phyloP scores from a whole-genome alignment of 2,329 filamentous ascomycete species.

The Aspergillaceae sp. region DNA sequence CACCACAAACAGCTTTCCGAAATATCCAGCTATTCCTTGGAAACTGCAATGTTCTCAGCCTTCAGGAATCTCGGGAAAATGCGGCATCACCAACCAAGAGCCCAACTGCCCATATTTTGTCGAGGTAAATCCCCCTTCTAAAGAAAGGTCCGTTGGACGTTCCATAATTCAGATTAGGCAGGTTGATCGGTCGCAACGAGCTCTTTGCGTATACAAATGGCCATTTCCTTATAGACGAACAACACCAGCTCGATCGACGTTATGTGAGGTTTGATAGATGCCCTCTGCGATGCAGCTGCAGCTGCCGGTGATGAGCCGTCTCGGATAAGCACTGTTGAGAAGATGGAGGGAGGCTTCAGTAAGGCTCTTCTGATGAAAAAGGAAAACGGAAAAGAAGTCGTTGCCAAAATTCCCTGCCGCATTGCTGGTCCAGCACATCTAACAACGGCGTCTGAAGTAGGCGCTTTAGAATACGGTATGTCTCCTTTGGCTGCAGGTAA shows the following conservation, averaged over 20 bases:
- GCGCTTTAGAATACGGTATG: conserved; percentile 18
- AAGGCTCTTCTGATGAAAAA: conserved; percentile 24
- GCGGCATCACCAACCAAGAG: background rate
- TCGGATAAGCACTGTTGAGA: conserved; percentile 12
- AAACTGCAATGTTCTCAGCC: background rate
- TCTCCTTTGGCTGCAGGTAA: background rate
- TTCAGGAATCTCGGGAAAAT: background rate
- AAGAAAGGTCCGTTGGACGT: background rate
- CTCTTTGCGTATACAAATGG: conserved; percentile 23
- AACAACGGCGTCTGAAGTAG: conserved; percentile 26
- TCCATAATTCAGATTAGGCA: conserved; percentile 9
- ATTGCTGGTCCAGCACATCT: conserved; percentile 20
- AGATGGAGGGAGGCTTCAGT: conserved; percentile 25
- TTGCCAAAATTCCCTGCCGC: conserved; percentile 25
- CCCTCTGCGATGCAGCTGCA: conserved; percentile 14
- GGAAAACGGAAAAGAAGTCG: conserved; percentile 18
- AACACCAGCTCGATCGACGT: conserved; percentile 13
- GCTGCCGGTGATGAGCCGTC: conserved; percentile 4
- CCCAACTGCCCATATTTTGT: conserved; percentile 3
- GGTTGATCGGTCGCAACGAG: conserved; percentile 11
- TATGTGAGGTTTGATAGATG: conserved; percentile 18
- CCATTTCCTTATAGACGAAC: conserved; percentile 19
- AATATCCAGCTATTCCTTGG: too few species aligned
- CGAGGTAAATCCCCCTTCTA: background rate
- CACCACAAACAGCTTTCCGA: too few species aligned